Evolutionary conservation across 257 asterid species (phyloP).

Genomic region (Voacanga thouarsii): DNA sequence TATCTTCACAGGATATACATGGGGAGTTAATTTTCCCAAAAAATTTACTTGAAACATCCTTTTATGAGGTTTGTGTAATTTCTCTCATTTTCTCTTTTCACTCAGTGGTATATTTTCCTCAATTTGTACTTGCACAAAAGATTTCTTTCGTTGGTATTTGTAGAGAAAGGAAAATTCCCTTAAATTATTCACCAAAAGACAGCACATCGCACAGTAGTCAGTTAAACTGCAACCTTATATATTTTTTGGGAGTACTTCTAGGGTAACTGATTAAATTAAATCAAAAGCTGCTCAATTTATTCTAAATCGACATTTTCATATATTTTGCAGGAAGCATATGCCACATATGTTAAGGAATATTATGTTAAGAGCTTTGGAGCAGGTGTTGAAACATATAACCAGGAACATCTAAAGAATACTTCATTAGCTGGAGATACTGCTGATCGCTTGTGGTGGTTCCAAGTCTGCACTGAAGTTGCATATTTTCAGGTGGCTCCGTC

Average conservation of each 20-base stretch:
- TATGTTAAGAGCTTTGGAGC: constrained; percentile 47
- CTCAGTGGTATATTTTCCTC: background rate
- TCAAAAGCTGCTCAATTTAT: background rate
- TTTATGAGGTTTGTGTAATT: background rate
- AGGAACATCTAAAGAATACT: constrained; percentile 59
- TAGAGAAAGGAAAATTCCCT: background rate
- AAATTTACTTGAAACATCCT: background rate
- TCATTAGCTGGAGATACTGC: constrained; percentile 36
- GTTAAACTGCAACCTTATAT: background rate
- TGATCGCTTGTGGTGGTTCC: constrained; percentile 98
- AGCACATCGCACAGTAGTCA: background rate
- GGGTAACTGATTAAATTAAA: background rate
- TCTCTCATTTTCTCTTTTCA: background rate
- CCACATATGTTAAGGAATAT: constrained; percentile 67
- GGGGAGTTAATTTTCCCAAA: background rate
- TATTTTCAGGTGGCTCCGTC: constrained; percentile 95
- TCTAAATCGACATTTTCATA: background rate
- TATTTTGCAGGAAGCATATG: constrained; percentile 79
- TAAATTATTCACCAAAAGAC: background rate
- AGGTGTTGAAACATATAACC: constrained; percentile 63
- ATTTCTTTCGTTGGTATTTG: background rate
- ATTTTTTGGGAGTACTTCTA: background rate
- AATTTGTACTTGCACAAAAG: background rate
- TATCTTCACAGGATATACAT: background rate
- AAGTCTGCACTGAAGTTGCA: constrained; percentile 97